These are phyloP conservation scores for Taxillus chinensis DNA, from an alignment of 164 flowering plant genomes.

Conservation along the genomic window DNA sequence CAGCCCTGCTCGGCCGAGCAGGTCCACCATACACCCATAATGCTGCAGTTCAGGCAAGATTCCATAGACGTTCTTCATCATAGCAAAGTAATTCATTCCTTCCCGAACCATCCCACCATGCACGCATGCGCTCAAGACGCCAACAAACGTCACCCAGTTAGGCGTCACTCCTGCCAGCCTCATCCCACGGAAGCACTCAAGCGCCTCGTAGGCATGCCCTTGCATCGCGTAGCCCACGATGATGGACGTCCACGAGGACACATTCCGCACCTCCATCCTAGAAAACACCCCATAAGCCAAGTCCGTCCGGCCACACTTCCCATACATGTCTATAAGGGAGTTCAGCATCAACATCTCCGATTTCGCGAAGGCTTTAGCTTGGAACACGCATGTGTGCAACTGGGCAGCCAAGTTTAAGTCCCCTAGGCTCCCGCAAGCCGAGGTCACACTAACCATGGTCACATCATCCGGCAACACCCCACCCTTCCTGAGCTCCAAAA, in stretches of 20 bases:
- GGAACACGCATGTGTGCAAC: conserved; percentile 47
- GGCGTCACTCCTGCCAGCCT: conserved; percentile 33
- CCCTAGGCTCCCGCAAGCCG: conserved; percentile 58
- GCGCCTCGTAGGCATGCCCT: conserved; percentile 35
- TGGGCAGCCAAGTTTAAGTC: conserved; percentile 45
- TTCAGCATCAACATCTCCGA: conserved; percentile 36
- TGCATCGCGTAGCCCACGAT: conserved; percentile 51
- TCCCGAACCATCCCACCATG: conserved; percentile 60
- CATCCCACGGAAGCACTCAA: conserved; percentile 41
- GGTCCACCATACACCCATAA: conserved; percentile 72
- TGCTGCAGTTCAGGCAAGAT: conserved; percentile 40
- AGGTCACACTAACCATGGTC: conserved; percentile 51
- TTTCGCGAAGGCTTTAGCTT: conserved; percentile 24
- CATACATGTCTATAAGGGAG: conserved; percentile 60
- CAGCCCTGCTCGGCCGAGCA: conserved; percentile 54
- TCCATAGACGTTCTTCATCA: conserved; percentile 40
- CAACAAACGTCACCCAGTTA: conserved; percentile 61
- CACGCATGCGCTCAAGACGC: conserved; percentile 57
- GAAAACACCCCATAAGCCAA: conserved; percentile 35
- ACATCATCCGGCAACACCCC: conserved; percentile 55
- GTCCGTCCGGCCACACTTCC: conserved; percentile 62
- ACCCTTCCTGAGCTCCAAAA: conserved; percentile 24
- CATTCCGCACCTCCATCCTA: conserved; percentile 28
- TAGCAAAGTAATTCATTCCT: conserved; percentile 34
- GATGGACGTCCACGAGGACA: conserved; percentile 60